phyloP scores from a whole-genome alignment of 2,329 filamentous ascomycete species.

The Pseudogymnoascus sp. region DNA sequence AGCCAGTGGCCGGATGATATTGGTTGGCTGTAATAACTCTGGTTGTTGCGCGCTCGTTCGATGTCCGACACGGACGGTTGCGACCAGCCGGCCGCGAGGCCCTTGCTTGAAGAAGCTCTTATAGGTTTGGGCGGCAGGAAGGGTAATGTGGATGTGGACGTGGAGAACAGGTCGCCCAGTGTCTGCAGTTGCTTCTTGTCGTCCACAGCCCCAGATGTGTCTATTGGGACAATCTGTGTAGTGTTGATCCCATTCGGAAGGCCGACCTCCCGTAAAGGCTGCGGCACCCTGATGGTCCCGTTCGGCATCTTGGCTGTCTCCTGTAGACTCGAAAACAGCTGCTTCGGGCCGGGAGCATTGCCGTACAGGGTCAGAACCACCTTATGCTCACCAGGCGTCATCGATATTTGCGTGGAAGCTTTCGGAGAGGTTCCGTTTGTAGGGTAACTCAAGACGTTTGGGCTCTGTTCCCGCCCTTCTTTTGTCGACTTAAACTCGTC shows the following conservation, averaged over 20 bases:
- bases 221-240: conserved; percentile 53
- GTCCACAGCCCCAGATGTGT: conserved; percentile 30
- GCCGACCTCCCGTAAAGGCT: conserved; percentile 50
- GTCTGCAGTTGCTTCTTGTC: conserved; percentile 52
- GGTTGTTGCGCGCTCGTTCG: conserved; percentile 32
- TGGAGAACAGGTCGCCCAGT: conserved; percentile 65
- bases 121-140: conserved; percentile 64
- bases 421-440: conserved; percentile 16
- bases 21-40: conserved; percentile 55
- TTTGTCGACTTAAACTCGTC: conserved; percentile 32
- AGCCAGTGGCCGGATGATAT: conserved; percentile 63
- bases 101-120: conserved; percentile 57
- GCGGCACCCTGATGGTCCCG: conserved; percentile 23
- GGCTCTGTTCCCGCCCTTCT: conserved; percentile 15
- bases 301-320: conserved; percentile 34
- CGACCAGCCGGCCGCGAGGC: conserved; percentile 40
- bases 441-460: conserved; percentile 2
- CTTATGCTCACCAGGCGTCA: conserved; percentile 37
- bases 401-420: conserved; percentile 24
- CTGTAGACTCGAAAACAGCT: conserved; percentile 81
- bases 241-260: conserved; percentile 68
- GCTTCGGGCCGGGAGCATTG: conserved; percentile 62
- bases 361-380: conserved; percentile 70
- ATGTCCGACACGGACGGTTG: conserved; percentile 26
- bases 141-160: conserved; percentile 54